Base-by-base conservation (phyloP, 331 rosid genomes). In the Phaseolus coccineus region DNA sequence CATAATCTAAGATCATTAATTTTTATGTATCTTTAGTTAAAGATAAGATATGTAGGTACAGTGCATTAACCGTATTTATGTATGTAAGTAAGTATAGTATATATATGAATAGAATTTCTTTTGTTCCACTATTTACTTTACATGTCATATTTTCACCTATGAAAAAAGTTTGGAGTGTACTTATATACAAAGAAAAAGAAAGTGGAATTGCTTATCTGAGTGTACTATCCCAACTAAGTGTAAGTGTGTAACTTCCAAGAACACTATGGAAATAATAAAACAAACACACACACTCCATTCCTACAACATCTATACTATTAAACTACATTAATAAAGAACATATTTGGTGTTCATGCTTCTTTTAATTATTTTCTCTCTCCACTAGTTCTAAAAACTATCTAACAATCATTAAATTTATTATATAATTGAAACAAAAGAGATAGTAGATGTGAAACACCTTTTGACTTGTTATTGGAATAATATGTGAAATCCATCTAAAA, bases 141-240 rank as follows among this genome's bases (percentile, higher is more conserved):
- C 62, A 69, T 74, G 50, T 51, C 81, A 78, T 58, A 12, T 35
- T 57, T 37, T 44, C 19, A 46, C 42, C 9, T 58, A 13, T 69
- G 13, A 13, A 40, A 19, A 42, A 57, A 42, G 51, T 57, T 78
- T 77, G 0, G 3, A 42, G 61, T 13, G 47, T 8, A 40, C 53
- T 42, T 66, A 47, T 5, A 46, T 11, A 40, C 1, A 53, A 2
- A 30, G 33, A 40, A 67, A 37, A 35, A 46, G 14, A 27, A 68
- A 39, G 76, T 56, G 70, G 69, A 30, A 44, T 44, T 67, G 39
- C 2, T 25, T 14, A 2, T 8, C 16, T 11, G 6, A 15, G 15
- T 28, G 15, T 69, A 47, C 35, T 15, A 69, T 47, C 55, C 16
- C 27, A 69, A 47, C 37, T 27, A 27, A 10, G n/a, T 61, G 3